Evolutionary conservation across 176 grass and related monocot genomes (phyloP).

Genomic region (Phragmites australis): DNA sequence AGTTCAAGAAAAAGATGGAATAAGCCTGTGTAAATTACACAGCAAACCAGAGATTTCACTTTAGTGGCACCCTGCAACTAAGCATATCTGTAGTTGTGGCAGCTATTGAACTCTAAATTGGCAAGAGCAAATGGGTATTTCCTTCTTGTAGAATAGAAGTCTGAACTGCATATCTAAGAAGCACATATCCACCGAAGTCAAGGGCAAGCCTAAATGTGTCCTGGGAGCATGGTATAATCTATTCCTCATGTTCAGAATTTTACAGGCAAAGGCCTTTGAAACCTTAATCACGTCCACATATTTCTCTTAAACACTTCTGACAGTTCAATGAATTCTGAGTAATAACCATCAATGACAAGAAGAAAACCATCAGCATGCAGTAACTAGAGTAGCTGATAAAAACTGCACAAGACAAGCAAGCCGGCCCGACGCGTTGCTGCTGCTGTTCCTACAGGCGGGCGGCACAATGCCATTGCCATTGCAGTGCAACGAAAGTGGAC

Average conservation of each 20-base stretch:
- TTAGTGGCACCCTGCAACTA: constrained; percentile 37
- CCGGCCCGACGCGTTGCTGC: too few species aligned
- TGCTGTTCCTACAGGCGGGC: too few species aligned
- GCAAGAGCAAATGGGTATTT: constrained; percentile 24
- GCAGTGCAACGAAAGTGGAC: too few species aligned
- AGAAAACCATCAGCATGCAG: too few species aligned
- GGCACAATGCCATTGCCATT: too few species aligned
- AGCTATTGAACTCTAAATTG: constrained; percentile 27
- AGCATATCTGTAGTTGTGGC: constrained; percentile 27
- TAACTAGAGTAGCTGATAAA: too few species aligned
- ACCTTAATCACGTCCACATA: constrained; percentile 33
- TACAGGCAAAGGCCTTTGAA: constrained; percentile 10
- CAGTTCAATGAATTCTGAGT: constrained; percentile 27
- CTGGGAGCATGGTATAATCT: constrained; percentile 25
- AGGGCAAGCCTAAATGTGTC: constrained; percentile 39
- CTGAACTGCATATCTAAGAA: constrained; percentile 36
- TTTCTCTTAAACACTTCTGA: constrained; percentile 2
- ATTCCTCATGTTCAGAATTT: constrained; percentile 36
- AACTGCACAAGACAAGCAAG: too few species aligned
- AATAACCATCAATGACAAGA: constrained; percentile 39
- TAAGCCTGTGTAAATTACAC: constrained; percentile 3
- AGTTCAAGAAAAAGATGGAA: constrained; percentile 11
- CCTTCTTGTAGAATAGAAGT: constrained; percentile 28
- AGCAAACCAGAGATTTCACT: constrained; percentile 12
- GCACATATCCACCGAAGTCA: constrained; percentile 9